Evolutionary conservation across 2,329 filamentous ascomycete species (phyloP), one percentile per base, ranked within the genome.

Genomic region (Paecilomyces dactylethromorphus): DNA sequence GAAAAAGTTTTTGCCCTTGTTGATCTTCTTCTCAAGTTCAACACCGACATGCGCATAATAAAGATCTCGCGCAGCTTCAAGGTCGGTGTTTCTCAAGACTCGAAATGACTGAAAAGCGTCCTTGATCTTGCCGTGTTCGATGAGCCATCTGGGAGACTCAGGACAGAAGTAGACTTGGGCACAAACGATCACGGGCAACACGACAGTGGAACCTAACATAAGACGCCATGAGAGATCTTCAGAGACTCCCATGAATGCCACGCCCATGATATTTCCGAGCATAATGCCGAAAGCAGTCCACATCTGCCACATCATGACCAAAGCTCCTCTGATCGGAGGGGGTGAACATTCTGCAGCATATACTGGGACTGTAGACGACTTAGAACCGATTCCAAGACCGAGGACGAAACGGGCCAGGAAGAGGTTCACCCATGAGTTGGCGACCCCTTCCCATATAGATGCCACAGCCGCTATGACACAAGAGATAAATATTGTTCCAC

Each of bases 191-290:
- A 88, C 71, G 18, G 83, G 82, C 2, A 84, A 83, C 1, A 88
- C 78, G 63, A 88, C 82, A 7, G 87, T 87, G 7, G 85, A 88
- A 2, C 82, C 85, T 66, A 90, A 81, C 84, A 89, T 88, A 32
- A 89, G 75, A 31, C 87, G 82, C 87, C 87, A 90, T 63, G 86
- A 75, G 26, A 82, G 78, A 26, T 86, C 84, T 22, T 77, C 54
- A 31, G 69, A 64, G 10, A 76, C 62, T n/a, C 66, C 64, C 66
- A 73, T 73, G 60, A 81, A 79, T 7, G 77, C 78, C 21, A 81
- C 76, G 13, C 77, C 78, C 68, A 79, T 78, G 59, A 78, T 77
- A 62, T 79, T 79, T 11, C 79, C 79, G 10, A 81, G 61, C 74
- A 77, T 76, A 51, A 76, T 76, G 56, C 79, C 78, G 35, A 77